Evolutionary conservation across 2,329 filamentous ascomycete genomes (phyloP), one percentile per base, ranked within the genome.

Genomic region (Fonsecaea nubica): DNA sequence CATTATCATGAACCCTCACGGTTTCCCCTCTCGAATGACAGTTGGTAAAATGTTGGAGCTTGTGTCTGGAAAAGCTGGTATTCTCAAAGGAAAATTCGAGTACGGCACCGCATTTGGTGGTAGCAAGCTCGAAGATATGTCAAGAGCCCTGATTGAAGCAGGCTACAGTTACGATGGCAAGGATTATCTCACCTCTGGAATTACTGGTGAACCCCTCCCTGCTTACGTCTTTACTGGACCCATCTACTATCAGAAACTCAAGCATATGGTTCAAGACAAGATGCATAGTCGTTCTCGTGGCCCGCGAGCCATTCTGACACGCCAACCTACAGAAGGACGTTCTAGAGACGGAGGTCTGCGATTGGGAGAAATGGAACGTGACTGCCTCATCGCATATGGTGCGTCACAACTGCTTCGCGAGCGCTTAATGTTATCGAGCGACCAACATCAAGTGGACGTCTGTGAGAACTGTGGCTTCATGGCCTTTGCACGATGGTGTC

Each of bases 181-280:
- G 77, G 95, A 99, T 78, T 97, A 93, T 80, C 90, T 99, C 69
- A 98, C 95, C 0, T 93, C 90, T 0, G 95, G 95, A 40, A 94
- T 97, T 76, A 98, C 95, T 0, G 96, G 95, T 74, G 95, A 99
- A 80, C 88, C 92, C 0, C 85, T 98, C 5, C 93, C 96, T 70
- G 93, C 93, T 12, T 98, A 98, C 80, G 93, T 99, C 76, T 99
- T 98, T 85, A 97, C 96, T 77, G 95, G 95, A 0, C 95, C 95
- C 10, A 99, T 99, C 80, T 99, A 97, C 83, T 99, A 99, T 83
- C 95, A 99, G 83, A 96, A 97, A 72, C 87, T 99, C 71, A 99
- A 99, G 86, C 95, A 99, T 85, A 99, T 99, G 95, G 95, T 99
- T 3, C 93, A 98, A 79, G 95, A 99, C 78, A 99, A 99, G 82